Conservation (phyloP, 2,329 filamentous ascomycete genomes). For the Aurifilum marmelostoma region DNA sequence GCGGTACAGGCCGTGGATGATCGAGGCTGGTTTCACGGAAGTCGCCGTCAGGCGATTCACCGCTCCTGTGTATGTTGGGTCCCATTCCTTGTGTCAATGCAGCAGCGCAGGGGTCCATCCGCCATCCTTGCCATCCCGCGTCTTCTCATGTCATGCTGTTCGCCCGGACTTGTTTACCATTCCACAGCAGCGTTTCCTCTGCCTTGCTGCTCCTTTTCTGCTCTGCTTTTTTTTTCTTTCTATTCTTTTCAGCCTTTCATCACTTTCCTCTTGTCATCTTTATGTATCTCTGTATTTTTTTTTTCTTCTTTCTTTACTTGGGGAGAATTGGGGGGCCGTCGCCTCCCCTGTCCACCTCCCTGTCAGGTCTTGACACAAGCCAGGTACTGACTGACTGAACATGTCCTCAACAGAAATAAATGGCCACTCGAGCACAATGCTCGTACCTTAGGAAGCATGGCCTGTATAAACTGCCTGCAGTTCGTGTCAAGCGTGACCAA, state of each 20-base stretch:
- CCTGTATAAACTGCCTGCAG: slow-evolving; percentile 10
- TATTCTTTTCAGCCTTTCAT: background rate
- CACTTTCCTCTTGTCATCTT: too few species aligned
- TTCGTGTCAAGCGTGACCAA: slow-evolving; percentile 10
- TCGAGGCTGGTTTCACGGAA: slow-evolving; percentile 12
- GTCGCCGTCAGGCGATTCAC: slow-evolving; percentile 7
- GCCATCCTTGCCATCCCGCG: too few species aligned
- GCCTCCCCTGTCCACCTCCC: too few species aligned
- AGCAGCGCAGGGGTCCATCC: background rate
- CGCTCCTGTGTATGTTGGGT: slow-evolving; percentile 3
- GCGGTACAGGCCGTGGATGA: slow-evolving; percentile 9
- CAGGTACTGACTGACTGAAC: background rate
- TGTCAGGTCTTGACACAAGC: background rate
- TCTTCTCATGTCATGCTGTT: background rate
- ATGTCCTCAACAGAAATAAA: background rate
- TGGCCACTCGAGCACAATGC: slow-evolving; percentile 4
- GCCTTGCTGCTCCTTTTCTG: too few species aligned
- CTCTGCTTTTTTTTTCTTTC: background rate
- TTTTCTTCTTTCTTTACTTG: background rate
- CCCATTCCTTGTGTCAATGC: background rate
- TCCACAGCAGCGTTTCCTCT: background rate
- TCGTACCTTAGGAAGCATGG: slow-evolving; percentile 1
- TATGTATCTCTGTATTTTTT: background rate
- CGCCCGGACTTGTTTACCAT: background rate
- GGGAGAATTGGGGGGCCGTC: too few species aligned